These are phyloP conservation scores for Lentinula boryana DNA, from an alignment of 768 basidiomycete genomes.

Conservation along the genomic window DNA sequence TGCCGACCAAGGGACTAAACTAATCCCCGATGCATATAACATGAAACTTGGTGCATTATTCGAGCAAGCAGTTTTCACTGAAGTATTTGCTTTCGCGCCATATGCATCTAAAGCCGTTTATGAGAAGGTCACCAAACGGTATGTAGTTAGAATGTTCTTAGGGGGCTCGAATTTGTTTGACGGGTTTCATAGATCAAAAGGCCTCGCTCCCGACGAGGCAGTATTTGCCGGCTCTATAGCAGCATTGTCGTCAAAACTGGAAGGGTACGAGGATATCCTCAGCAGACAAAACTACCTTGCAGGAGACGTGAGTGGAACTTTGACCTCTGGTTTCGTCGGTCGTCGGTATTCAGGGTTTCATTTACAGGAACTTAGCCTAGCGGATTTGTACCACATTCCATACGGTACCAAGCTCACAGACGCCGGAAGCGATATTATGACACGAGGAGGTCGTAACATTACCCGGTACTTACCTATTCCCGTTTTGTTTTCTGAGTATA, in stretches of 20 bases:
- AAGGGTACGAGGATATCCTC: constrained; percentile 48
- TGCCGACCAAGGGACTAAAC: constrained; percentile 37
- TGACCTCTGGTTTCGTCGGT: not conserved
- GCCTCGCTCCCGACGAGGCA: constrained; percentile 23
- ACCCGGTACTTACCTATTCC: constrained; percentile 20
- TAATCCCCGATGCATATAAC: constrained; percentile 44
- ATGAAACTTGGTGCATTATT: constrained; percentile 32
- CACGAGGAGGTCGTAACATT: constrained; percentile 27
- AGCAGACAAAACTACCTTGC: constrained; percentile 47
- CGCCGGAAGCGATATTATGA: constrained; percentile 18
- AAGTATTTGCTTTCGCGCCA: constrained; percentile 44
- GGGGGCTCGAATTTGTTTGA: not conserved
- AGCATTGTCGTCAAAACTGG: constrained; percentile 34
- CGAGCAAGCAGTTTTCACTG: constrained; percentile 45
- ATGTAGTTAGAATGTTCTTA: constrained; percentile 11
- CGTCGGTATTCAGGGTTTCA: not conserved
- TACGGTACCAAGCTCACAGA: constrained; percentile 15
- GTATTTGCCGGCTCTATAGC: constrained; percentile 18
- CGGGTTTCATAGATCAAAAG: constrained; percentile 18
- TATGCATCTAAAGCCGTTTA: constrained; percentile 27
- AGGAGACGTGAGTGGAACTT: constrained; percentile 41
- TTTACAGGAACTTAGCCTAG: constrained; percentile 34
- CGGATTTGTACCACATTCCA: constrained; percentile 46
- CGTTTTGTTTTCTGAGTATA: not conserved
- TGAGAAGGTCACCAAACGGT: constrained; percentile 53